phyloP scores from a whole-genome alignment of 2,329 filamentous ascomycete genomes.

The Sphaerulina vaccinii region DNA sequence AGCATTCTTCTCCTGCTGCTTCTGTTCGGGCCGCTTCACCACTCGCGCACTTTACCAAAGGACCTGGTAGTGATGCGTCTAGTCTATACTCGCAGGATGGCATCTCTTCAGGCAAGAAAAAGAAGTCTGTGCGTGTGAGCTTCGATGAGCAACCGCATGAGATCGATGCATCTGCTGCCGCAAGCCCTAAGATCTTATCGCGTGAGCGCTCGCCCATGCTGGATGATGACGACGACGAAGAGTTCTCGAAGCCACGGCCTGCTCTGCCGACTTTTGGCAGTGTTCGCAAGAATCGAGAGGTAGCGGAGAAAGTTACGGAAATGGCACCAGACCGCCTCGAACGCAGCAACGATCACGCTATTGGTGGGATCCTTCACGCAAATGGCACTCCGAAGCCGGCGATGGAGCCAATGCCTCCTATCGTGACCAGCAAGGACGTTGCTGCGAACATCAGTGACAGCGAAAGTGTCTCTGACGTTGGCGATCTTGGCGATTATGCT shows the following conservation, averaged over 20 bases:
- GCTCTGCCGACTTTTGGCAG: slow-evolving; percentile 74
- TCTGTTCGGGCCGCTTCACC: slow-evolving; percentile 45
- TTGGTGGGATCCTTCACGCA: slow-evolving; percentile 58
- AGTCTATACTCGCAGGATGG: slow-evolving; percentile 44
- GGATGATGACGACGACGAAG: slow-evolving; percentile 58
- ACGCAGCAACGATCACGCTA: slow-evolving; percentile 59
- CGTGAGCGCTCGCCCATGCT: slow-evolving; percentile 29
- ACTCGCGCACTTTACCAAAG: slow-evolving; percentile 51
- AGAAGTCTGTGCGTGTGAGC: slow-evolving; percentile 71
- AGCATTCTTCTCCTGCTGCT: slow-evolving; percentile 57
- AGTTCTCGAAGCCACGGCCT: slow-evolving; percentile 70
- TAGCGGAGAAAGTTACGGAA: slow-evolving; percentile 54
- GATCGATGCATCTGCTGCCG: slow-evolving; percentile 43
- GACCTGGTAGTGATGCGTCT: slow-evolving; percentile 53
- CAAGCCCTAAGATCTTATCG: slow-evolving; percentile 40
- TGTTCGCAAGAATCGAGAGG: slow-evolving; percentile 49
- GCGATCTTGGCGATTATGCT: slow-evolving; percentile 5
- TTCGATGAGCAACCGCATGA: slow-evolving; percentile 61
- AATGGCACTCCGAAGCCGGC: slow-evolving; percentile 40
- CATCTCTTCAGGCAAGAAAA: slow-evolving; percentile 47
- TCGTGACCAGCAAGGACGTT: slow-evolving; percentile 68
- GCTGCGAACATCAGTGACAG: slow-evolving; percentile 58
- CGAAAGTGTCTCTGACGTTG: slow-evolving; percentile 4
- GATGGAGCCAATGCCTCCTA: slow-evolving; percentile 66
- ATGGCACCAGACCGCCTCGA: slow-evolving; percentile 45